These are phyloP conservation scores for Beauveria brongniartii DNA, from an alignment of 2,329 filamentous ascomycete genomes.

Conservation along the genomic window DNA sequence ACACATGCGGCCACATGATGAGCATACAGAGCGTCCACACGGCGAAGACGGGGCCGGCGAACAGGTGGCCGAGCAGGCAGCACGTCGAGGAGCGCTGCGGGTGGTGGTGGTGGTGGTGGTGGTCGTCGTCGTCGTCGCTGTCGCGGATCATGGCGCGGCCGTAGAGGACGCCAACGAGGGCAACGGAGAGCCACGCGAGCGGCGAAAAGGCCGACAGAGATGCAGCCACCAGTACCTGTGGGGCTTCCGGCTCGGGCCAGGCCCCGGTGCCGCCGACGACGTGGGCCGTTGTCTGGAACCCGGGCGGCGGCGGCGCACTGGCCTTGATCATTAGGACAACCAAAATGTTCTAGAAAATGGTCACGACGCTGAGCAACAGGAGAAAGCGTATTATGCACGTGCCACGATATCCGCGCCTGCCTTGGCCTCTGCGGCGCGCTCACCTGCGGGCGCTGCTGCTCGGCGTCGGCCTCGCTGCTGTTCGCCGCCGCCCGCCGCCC, in stretches of 20 bases:
- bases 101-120: conserved; percentile 7
- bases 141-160: conserved; percentile 21
- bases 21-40: conserved; percentile 28
- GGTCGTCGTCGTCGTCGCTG: too few relatives aligned
- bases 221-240: conserved; percentile 19
- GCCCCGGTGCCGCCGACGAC: neutral
- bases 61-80: conserved; percentile 18
- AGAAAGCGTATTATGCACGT: conserved; percentile 31
- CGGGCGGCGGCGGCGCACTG: conserved; percentile 21
- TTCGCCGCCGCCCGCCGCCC: neutral
- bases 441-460: conserved; percentile 17
- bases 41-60: conserved; percentile 22
- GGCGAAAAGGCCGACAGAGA: conserved; percentile 35
- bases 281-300: neutral
- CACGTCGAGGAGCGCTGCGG: conserved; percentile 19
- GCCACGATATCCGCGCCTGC: conserved; percentile 28
- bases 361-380: conserved; percentile 24
- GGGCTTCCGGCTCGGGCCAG: neutral
- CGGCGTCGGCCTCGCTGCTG: conserved; percentile 17
- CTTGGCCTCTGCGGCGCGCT: neutral
- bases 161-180: conserved; percentile 35
- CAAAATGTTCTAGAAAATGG: conserved; percentile 40
- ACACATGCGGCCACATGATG: conserved; percentile 33
- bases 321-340: conserved; percentile 33
- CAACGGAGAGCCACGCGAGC: conserved; percentile 39